A percentile compares a stretch with the other conserved stretches of the same genome.
Evolutionary conservation across 495 filamentous ascomycete genomes (phyloP).

Genomic region (Articulospora tetracladia): DNA sequence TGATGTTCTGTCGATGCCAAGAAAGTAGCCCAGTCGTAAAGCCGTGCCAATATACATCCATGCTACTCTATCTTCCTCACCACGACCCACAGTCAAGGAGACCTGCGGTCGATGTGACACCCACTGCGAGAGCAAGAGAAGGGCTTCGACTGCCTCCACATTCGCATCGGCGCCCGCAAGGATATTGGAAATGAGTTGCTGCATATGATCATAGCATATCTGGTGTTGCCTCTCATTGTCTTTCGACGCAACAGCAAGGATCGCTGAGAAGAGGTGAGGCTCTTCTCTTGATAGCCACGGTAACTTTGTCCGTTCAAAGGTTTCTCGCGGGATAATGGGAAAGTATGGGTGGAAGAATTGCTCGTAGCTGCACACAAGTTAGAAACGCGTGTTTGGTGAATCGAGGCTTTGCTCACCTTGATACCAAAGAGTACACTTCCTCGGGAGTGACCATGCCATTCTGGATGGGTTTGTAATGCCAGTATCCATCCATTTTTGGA

Average conservation of each 20-base stretch:
- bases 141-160: constrained; percentile 61
- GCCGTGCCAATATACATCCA: constrained; percentile 69
- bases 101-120: constrained; percentile 54
- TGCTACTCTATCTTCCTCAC: constrained; percentile 61
- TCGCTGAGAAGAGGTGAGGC: constrained; percentile 57
- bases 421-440: constrained; percentile 21
- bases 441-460: constrained; percentile 21
- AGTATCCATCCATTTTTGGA: constrained; percentile 15
- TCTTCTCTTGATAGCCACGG: constrained; percentile 48
- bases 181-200: constrained; percentile 55
- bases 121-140: constrained; percentile 61
- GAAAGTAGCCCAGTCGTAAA: constrained; percentile 59
- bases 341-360: constrained; percentile 60
- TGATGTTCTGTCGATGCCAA: constrained; percentile 53
- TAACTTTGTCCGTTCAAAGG: constrained; percentile 43
- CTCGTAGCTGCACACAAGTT: constrained; percentile 14
- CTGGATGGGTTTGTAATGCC: constrained; percentile 24
- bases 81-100: constrained; percentile 52
- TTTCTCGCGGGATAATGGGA: constrained; percentile 51
- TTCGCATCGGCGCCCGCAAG: constrained; percentile 56
- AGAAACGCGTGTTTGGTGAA: not conserved
- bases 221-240: constrained; percentile 55
- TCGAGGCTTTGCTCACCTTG: constrained; percentile 6
- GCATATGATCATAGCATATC: constrained; percentile 61
- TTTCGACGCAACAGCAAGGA: constrained; percentile 59